Evolutionary conservation across 169 alveolate genomes (phyloP).

Genomic region (Plasmodium chabaudi): DNA sequence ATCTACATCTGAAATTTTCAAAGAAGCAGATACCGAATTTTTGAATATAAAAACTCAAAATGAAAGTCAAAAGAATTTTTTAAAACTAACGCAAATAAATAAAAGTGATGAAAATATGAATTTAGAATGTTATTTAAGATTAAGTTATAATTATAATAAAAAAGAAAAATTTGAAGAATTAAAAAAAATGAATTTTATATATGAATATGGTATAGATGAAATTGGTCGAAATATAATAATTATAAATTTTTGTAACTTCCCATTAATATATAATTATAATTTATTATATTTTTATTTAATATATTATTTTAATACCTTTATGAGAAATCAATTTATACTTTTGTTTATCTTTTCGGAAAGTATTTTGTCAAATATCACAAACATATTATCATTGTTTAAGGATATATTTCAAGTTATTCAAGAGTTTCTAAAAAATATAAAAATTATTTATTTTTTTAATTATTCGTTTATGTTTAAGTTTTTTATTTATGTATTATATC

Average conservation of each 20-base stretch:
- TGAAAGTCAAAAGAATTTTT: constrained; percentile 36
- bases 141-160: constrained; percentile 36
- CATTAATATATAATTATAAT: constrained; percentile 28
- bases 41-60: constrained; percentile 20
- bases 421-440: constrained; percentile 36
- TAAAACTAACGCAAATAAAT: constrained; percentile 15
- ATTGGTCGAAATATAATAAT: constrained; percentile 30
- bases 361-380: constrained; percentile 27
- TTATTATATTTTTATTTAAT: constrained; percentile 27
- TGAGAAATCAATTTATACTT: constrained; percentile 53
- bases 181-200: constrained; percentile 15
- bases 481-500: constrained; percentile 46
- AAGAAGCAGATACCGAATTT: constrained; percentile 44
- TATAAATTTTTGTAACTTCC: constrained; percentile 42
- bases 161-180: constrained; percentile 40
- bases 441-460: constrained; percentile 45
- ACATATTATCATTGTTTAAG: constrained; percentile 46
- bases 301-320: constrained; percentile 35
- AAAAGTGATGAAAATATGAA: constrained; percentile 28
- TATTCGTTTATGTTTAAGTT: constrained; percentile 43
- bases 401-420: constrained; percentile 41
- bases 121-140: constrained; percentile 32
- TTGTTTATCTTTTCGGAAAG: constrained; percentile 37
- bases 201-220: constrained; percentile 45
- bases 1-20: constrained; percentile 37